Percentiles rank a stretch among this genome's conserved stretches.
Conservation (phyloP, 1,139 yeast genomes). For the Fermentozyma sake region DNA sequence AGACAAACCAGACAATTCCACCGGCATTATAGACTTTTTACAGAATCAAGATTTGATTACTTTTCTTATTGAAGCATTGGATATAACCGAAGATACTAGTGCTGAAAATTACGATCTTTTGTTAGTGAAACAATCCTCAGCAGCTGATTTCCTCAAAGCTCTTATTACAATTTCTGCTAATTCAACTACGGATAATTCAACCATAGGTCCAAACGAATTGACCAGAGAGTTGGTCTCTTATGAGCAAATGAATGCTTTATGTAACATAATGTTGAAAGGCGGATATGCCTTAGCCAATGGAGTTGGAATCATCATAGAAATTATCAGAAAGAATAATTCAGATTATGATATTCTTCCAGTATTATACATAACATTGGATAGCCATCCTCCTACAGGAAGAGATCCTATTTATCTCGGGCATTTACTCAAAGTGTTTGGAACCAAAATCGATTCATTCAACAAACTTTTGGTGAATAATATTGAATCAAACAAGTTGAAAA, state of each 20-base stretch:
- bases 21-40: constrained; percentile 71
- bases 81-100: constrained; percentile 17
- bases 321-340: constrained; percentile 91
- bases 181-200: constrained; percentile 75
- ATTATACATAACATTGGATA: constrained; percentile 76
- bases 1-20: constrained; percentile 71
- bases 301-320: constrained; percentile 92
- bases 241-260: constrained; percentile 63
- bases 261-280: constrained; percentile 83
- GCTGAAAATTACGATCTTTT: constrained; percentile 37
- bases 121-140: constrained; percentile 39
- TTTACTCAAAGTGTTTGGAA: constrained; percentile 74
- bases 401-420: constrained; percentile 95
- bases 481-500: constrained; percentile 37
- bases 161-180: constrained; percentile 55
- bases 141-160: constrained; percentile 47
- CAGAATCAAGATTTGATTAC: constrained; percentile 63
- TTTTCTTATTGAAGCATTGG: constrained; percentile 53
- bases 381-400: constrained; percentile 92
- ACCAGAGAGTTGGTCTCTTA: constrained; percentile 81
- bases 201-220: constrained; percentile 94
- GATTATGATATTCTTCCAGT: constrained; percentile 93
- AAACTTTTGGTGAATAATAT: constrained; percentile 23
- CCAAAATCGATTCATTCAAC: constrained; percentile 65
- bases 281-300: constrained; percentile 93